Evolutionary conservation across 805 yeast species (phyloP), one percentile per base, ranked within the genome.

Genomic region (Saccharomycopsis microspora): DNA sequence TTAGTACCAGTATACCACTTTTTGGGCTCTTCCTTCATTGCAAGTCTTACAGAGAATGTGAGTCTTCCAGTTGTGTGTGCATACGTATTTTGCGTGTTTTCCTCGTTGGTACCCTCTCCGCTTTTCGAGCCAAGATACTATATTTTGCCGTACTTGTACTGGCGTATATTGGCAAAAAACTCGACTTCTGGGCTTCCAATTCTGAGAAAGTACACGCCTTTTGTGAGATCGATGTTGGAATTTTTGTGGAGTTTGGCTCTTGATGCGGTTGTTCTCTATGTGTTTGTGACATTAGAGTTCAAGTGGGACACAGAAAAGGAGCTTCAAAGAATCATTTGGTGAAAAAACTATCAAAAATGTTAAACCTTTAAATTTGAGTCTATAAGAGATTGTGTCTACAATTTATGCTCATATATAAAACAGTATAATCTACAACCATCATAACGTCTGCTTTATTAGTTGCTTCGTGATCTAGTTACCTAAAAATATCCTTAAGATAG

Each of bases 71-170:
- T 81, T n/a, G 69, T 74, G 39, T 45, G 76, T 4, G 73, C 79
- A 0, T 79, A 71, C 50, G 46, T 78, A 2, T 62, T 64, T 0
- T 80, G 88, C 40, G 68, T 76, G 0, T 56, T 70, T 1, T 61
- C 77, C 4, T 82, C 93, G 0, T 68, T 93, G 27, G 75, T 84
- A 0, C 96, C 97, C 27, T 81, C 96, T 0, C 98, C 97, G 4
- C 68, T 93, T 54, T 80, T 93, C 58, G 98, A 93, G 63, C 96
- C 97, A 43, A 75, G 98, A 49, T 93, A 93, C 61, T 93, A 82
- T 62, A 85, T 90, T 43, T 57, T 87, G 4, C 97, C 97, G 3
- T 79, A 76, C 59, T 60, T 84, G 8, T 62, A 88, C 38, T 87
- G 89, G 78, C 74, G 97, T 56, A 46, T 85, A 3, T 71, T 77